These are phyloP conservation scores for Fomitopsis palustris DNA, from an alignment of 1,284 basidiomycete genomes.

Conservation along the genomic window DNA sequence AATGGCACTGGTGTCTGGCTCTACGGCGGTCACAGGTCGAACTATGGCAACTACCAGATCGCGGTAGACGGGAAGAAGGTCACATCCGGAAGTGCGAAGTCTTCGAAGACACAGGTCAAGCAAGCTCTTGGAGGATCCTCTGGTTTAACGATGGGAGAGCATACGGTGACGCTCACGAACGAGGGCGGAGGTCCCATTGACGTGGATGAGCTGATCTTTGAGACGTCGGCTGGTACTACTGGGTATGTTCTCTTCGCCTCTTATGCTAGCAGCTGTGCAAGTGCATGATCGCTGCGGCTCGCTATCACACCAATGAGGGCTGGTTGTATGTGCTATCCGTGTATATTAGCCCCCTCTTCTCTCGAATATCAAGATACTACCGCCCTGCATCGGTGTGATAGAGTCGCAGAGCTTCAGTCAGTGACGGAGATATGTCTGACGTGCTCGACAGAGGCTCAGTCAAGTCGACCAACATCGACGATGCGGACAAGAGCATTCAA, in stretches of 20 bases:
- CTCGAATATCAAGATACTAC: too few relatives aligned
- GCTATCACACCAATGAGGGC: neutral
- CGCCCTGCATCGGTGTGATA: too few relatives aligned
- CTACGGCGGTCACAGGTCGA: conserved; percentile 42
- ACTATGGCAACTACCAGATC: conserved; percentile 47
- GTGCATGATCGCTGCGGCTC: neutral
- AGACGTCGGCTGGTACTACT: conserved; percentile 34
- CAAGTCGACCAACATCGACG: conserved; percentile 35
- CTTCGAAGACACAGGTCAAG: conserved; percentile 26
- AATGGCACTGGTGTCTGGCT: conserved; percentile 51
- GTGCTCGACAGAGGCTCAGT: conserved; percentile 24
- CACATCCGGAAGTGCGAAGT: conserved; percentile 33
- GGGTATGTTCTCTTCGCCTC: conserved; percentile 30
- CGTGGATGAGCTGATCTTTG: conserved; percentile 44
- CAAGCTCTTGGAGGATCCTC: conserved; percentile 41
- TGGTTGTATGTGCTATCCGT: neutral
- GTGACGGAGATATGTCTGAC: neutral
- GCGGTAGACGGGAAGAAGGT: conserved; percentile 42
- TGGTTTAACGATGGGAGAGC: conserved; percentile 39
- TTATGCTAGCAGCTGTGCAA: neutral
- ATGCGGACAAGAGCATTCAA: conserved; percentile 33
- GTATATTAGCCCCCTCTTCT: neutral
- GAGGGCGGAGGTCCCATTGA: conserved; percentile 42
- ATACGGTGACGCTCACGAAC: conserved; percentile 44
- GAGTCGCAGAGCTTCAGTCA: neutral